Conservation (phyloP, 2,329 filamentous ascomycete species). For the Pseudogymnoascus sp. region DNA sequence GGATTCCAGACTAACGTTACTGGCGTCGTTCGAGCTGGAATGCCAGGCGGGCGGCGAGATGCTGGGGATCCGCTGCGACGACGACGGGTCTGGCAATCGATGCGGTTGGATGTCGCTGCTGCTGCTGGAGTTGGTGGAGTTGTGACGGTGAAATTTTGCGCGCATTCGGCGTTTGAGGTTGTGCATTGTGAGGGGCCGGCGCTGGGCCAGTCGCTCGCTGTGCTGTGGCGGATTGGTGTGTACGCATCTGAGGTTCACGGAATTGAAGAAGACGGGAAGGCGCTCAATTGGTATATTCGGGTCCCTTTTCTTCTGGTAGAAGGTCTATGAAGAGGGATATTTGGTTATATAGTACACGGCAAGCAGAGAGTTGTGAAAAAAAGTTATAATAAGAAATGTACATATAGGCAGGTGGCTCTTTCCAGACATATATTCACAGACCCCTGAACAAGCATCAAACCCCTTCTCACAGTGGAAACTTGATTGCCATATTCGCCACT, state of each 20-base stretch:
- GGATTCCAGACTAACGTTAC: background rate
- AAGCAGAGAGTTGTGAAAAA: background rate
- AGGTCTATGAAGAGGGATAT: background rate
- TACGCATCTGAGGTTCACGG: background rate
- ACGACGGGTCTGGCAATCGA: background rate
- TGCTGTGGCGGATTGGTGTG: background rate
- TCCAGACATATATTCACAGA: background rate
- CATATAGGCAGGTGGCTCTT: background rate
- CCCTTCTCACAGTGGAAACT: background rate
- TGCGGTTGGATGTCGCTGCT: background rate
- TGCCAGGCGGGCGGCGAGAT: background rate
- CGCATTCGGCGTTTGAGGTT: conserved; percentile 1
- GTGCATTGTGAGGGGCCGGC: background rate
- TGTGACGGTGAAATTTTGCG: background rate
- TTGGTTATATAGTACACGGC: background rate
- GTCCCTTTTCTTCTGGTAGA: background rate
- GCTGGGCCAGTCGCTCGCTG: background rate
- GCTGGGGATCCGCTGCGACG: background rate
- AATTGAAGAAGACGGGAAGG: background rate
- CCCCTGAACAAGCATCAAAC: background rate
- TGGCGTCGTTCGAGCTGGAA: background rate
- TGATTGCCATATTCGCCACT: background rate
- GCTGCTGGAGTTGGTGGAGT: background rate
- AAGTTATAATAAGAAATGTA: conserved; percentile 3
- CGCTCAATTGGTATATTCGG: background rate